Conservation (phyloP, 1,284 basidiomycete genomes). For the Moniliophthora roreri region DNA sequence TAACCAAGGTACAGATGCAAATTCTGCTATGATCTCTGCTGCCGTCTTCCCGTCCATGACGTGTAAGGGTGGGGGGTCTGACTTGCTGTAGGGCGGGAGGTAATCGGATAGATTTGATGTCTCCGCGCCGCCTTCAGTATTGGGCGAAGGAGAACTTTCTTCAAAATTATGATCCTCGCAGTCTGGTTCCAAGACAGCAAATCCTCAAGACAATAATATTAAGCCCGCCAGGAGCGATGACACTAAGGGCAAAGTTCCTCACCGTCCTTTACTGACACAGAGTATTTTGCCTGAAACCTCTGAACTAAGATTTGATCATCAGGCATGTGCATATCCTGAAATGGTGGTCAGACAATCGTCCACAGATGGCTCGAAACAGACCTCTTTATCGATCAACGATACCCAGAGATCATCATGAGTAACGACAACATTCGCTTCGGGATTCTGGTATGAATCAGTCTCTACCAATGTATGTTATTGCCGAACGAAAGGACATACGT, state of each 20-base stretch:
- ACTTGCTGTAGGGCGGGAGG: not conserved
- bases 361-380: not conserved
- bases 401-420: not conserved
- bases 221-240: no score
- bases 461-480: no score
- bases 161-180: no score
- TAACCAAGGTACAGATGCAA: conserved; percentile 49
- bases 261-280: not conserved
- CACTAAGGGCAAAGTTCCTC: no score
- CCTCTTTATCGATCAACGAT: not conserved
- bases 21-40: conserved; percentile 43
- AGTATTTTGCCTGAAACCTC: not conserved
- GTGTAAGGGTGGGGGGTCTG: not conserved
- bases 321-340: not conserved
- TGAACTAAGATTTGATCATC: not conserved
- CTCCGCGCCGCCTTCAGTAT: no score
- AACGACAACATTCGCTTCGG: not conserved
- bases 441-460: not conserved
- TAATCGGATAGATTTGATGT: no score
- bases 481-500: not conserved
- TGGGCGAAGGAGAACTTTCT: no score
- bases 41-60: conserved; percentile 29
- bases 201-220: no score
- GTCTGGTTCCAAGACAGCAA: no score
- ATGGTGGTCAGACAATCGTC: no score